Evolutionary conservation across 129 eudicot genomes (phyloP).

Genomic region (Escallonia herrerae): DNA sequence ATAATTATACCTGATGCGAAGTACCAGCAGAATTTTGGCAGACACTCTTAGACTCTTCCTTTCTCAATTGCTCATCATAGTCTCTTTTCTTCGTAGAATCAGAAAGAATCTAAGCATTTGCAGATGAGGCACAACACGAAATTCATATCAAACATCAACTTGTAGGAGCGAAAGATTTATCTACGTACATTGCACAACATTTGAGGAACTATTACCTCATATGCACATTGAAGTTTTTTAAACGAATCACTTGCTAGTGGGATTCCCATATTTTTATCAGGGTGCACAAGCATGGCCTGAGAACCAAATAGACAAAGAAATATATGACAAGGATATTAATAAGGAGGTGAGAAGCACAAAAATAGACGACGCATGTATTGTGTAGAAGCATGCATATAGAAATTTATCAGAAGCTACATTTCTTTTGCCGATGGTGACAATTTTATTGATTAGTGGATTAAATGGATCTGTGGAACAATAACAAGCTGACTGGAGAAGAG

Average conservation of each 20-base stretch:
- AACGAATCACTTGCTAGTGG: constrained; percentile 93
- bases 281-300: constrained; percentile 98
- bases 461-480: no score
- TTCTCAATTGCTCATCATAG: constrained; percentile 86
- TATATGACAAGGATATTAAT: no score
- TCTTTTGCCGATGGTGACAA: no score
- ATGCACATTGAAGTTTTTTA: constrained; percentile 93
- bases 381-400: not conserved
- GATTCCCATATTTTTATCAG: constrained; percentile 98
- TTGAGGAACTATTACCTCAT: constrained; percentile 46
- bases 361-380: no score
- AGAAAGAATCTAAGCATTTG: constrained; percentile 70
- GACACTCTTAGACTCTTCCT: constrained; percentile 67
- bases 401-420: not conserved
- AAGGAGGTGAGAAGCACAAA: no score
- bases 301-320: not conserved
- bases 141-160: constrained; percentile 10
- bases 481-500: no score
- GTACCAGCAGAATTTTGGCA: constrained; percentile 63
- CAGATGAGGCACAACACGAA: not conserved
- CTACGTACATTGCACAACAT: not conserved
- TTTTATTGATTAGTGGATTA: no score
- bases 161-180: not conserved
- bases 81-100: constrained; percentile 85
- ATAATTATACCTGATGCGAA: constrained; percentile 55